Conservation (phyloP, 805 yeast genomes). For the baker's yeast (Saccharomyces cerevisiae) region DNA sequence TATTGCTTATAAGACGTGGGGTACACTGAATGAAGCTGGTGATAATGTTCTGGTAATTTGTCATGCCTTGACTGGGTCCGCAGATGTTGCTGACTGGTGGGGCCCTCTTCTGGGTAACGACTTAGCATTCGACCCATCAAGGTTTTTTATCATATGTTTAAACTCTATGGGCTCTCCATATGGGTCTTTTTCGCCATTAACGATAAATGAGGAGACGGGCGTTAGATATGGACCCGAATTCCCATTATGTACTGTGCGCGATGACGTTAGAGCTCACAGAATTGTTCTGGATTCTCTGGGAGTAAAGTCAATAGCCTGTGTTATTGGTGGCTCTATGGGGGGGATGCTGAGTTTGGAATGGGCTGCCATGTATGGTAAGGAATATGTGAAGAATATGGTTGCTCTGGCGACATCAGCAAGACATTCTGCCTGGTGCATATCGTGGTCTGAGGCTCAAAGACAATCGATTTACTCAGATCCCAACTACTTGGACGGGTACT, state of each 20-base stretch:
- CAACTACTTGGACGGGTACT: conserved; percentile 84
- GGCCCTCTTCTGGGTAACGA: conserved; percentile 85
- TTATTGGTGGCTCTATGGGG: conserved; percentile 97
- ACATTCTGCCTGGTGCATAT: conserved; percentile 96
- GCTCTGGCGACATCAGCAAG: conserved; percentile 91
- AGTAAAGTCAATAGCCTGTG: conserved; percentile 72
- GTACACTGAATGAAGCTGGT: conserved; percentile 57
- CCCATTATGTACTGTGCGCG: conserved; percentile 89
- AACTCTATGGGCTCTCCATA: conserved; percentile 96
- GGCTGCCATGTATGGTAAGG: conserved; percentile 51
- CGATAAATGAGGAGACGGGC: conserved; percentile 69
- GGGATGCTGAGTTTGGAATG: conserved; percentile 94
- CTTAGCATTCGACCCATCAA: conserved; percentile 78
- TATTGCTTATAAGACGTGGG: conserved; percentile 95
- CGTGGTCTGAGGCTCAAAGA: conserved; percentile 98
- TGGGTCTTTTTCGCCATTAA: conserved; percentile 88
- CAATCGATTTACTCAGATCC: conserved; percentile 96
- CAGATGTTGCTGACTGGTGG: conserved; percentile 98
- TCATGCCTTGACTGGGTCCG: conserved; percentile 92
- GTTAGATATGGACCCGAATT: conserved; percentile 86
- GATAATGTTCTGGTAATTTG: conserved; percentile 84
- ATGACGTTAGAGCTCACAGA: conserved; percentile 76
- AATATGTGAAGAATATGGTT: conserved; percentile 61
- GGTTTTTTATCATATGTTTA: conserved; percentile 77
- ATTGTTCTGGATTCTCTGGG: conserved; percentile 71